phyloP scores from a whole-genome alignment of 768 basidiomycete species.

The Termitomyces sp. region DNA sequence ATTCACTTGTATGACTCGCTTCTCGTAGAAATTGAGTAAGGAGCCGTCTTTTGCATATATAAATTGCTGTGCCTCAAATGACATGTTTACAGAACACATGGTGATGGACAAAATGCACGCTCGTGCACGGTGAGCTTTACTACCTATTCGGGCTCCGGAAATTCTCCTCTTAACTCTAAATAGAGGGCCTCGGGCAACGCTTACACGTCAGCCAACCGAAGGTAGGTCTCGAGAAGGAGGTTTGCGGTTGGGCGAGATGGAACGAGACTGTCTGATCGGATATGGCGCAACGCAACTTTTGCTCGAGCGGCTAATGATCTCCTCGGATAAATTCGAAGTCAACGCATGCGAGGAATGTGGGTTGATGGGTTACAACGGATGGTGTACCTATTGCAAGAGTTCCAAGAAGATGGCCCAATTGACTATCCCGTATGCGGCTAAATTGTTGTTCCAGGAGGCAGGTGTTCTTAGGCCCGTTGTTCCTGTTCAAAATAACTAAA shows the following conservation, averaged over 20 bases:
- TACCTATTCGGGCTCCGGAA: not conserved
- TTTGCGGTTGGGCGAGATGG: slow-evolving; percentile 97
- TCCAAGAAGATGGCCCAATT: slow-evolving; percentile 94
- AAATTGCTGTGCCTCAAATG: slow-evolving; percentile 12
- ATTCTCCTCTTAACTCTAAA: not conserved
- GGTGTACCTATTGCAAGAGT: slow-evolving; percentile 98
- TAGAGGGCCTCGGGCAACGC: slow-evolving; percentile 91
- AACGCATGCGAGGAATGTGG: slow-evolving; percentile 95
- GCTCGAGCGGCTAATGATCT: slow-evolving; percentile 97
- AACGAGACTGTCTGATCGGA: slow-evolving; percentile 96
- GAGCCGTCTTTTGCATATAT: not conserved
- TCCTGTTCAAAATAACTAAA: not conserved
- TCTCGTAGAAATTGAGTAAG: slow-evolving; percentile 86
- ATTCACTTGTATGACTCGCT: slow-evolving; percentile 6
- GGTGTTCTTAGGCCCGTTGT: slow-evolving; percentile 13
- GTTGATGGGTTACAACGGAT: slow-evolving; percentile 89
- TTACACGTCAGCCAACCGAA: slow-evolving; percentile 97
- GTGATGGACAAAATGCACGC: slow-evolving; percentile 99
- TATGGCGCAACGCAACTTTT: slow-evolving; percentile 97
- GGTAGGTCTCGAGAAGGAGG: slow-evolving; percentile 98
- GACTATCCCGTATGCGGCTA: slow-evolving; percentile 95
- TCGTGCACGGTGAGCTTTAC: slow-evolving; percentile 66
- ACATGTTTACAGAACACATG: slow-evolving; percentile 72
- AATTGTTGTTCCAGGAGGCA: slow-evolving; percentile 87
- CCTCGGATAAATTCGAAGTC: slow-evolving; percentile 96